Evolutionary conservation across 768 basidiomycete genomes (phyloP), one percentile per base, ranked within the genome.

Genomic region (Strobilomyces dryophilus): DNA sequence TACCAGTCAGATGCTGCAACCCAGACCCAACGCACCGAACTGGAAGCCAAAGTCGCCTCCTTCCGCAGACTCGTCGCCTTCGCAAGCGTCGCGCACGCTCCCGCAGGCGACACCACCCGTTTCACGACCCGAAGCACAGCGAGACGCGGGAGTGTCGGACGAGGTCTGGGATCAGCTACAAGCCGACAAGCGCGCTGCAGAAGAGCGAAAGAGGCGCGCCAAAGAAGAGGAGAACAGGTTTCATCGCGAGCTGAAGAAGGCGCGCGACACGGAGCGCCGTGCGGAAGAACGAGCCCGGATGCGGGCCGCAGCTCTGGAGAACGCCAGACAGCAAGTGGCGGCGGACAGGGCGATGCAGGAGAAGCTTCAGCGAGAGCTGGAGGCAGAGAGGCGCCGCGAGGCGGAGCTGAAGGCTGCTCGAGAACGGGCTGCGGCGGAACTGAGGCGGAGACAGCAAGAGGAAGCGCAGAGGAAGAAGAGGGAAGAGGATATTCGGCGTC

Each of bases 101-200:
- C 2, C 26, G 6, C 44, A 14, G 18, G 35, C 10, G 8, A 5
- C 18, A 4, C 2, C 42, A 15, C 5, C 21, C 18, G 51, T 26
- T 35, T 44, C 31, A 20, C 41, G 24, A 24, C 4, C 24, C 24
- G 24, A 57, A 4, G 58, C 18, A 0, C 58, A 47, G 21, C 74
- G 80, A 21, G 84, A 85, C 62, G 43, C 72, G 18, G 84, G 78
- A 0, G 80, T 85, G 5, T 60, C 74, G 0, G 80, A 86, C 61
- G 62, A 60, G 1, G 62, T 75, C 11, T 85, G 85, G 85, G 26
- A 57, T 10, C 71, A 79, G 54, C 66, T 85, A 1, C 76, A 81
- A 44, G 69, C 67, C 7, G 69, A 65, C 48, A 68, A 65, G 41
- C 66, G 59, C 0, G 69, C 62, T 5, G 67, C 56, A 20, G 60